A percentile compares a stretch with the other conserved stretches of the same genome.
Conservation (phyloP, 805 yeast genomes). For the Kluyveromyces nonfermentans region DNA sequence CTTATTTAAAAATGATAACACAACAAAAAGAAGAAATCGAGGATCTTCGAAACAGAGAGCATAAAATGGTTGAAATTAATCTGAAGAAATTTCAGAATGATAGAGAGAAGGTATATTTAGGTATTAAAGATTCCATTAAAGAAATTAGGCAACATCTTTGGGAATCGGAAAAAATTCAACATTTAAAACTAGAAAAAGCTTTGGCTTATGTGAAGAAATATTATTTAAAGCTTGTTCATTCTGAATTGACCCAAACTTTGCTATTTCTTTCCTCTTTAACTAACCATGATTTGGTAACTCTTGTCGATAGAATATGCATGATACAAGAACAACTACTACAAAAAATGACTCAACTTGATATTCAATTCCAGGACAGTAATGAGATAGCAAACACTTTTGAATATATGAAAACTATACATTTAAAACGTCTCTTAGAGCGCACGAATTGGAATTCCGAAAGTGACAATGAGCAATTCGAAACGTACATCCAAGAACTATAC, state of each 20-base stretch:
- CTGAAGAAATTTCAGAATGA: slow-evolving; percentile 28
- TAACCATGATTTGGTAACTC: slow-evolving; percentile 18
- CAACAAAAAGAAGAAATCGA: slow-evolving; percentile 71
- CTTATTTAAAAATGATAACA: slow-evolving; percentile 74
- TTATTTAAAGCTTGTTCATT: slow-evolving; percentile 34
- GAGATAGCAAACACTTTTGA: slow-evolving; percentile 40
- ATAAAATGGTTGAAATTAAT: slow-evolving; percentile 32
- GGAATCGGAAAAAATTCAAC: slow-evolving; percentile 36
- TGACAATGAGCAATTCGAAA: slow-evolving; percentile 36
- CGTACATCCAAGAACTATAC: slow-evolving; percentile 34
- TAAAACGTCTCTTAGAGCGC: slow-evolving; percentile 40
- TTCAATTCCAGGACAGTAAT: slow-evolving; percentile 41
- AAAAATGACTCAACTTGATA: slow-evolving; percentile 46
- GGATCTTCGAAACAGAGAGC: slow-evolving; percentile 50
- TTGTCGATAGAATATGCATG: slow-evolving; percentile 4
- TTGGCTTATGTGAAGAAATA: slow-evolving; percentile 32
- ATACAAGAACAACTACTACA: slow-evolving; percentile 26
- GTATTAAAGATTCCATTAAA: slow-evolving; percentile 35
- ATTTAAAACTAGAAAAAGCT: slow-evolving; percentile 33
- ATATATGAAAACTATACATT: slow-evolving; percentile 35
- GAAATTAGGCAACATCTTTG: slow-evolving; percentile 33
- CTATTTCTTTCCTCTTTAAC: slow-evolving; percentile 15
- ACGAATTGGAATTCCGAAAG: slow-evolving; percentile 44
- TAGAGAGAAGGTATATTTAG: slow-evolving; percentile 32
- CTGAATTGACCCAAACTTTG: slow-evolving; percentile 30